These are phyloP conservation scores for Passiflora organensis DNA, from an alignment of 345 rosid species.

Conservation along the genomic window DNA sequence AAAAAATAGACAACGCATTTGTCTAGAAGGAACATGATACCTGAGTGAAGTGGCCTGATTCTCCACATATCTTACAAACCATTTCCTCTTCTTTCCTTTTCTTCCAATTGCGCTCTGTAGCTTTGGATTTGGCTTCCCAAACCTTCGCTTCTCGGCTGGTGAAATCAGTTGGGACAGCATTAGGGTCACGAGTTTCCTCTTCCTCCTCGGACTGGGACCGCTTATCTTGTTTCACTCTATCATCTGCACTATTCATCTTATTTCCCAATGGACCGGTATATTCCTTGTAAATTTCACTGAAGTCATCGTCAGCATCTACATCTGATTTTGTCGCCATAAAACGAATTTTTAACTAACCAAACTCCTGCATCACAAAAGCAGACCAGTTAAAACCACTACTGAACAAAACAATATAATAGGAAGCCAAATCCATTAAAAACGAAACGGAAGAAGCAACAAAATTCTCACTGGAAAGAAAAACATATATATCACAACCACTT, in stretches of 20 bases:
- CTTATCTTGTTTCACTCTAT: conserved; percentile 45
- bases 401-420: not conserved
- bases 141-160: conserved; percentile 97
- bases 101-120: conserved; percentile 98
- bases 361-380: conserved; percentile 2
- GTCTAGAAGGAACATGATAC: conserved; percentile 22
- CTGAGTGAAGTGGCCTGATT: conserved; percentile 99
- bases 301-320: conserved; percentile 81
- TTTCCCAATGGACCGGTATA: conserved; percentile 75
- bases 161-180: conserved; percentile 97
- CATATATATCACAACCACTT: no score
- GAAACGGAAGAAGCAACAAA: no score
- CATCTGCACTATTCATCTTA: conserved; percentile 36
- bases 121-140: conserved; percentile 99
- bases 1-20: not conserved
- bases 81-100: conserved; percentile 98
- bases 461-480: no score
- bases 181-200: conserved; percentile 72
- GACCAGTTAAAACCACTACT: not conserved
- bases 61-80: conserved; percentile 95
- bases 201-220: conserved; percentile 63
- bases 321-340: conserved; percentile 77
- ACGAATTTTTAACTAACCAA: conserved; percentile 9
- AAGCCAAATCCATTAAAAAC: no score
- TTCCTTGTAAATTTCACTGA: conserved; percentile 92